Evolutionary conservation across 768 basidiomycete genomes (phyloP).

Genomic region (Lanmaoa rubissima): DNA sequence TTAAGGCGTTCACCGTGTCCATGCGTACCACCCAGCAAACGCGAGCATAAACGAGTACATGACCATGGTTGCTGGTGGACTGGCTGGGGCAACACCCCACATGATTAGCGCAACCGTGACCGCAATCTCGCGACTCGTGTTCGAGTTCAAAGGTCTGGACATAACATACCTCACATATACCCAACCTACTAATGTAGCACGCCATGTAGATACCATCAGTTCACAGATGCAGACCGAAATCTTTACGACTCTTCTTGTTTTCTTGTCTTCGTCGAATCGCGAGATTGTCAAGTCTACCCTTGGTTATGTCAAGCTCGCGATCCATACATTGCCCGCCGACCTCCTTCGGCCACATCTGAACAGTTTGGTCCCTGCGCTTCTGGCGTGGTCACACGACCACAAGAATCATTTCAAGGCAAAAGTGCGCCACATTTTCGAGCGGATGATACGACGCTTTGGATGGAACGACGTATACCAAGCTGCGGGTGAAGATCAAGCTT

Average conservation of each 20-base stretch:
- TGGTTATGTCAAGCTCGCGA: slow-evolving; percentile 90
- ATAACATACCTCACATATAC: neutral
- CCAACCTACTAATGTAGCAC: neutral
- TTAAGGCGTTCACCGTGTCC: slow-evolving; percentile 3
- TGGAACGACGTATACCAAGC: slow-evolving; percentile 81
- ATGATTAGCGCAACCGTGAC: slow-evolving; percentile 99
- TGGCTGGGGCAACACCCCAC: slow-evolving; percentile 91
- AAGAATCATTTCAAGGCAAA: slow-evolving; percentile 99
- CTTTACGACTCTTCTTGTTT: slow-evolving; percentile 81
- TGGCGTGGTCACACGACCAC: slow-evolving; percentile 95
- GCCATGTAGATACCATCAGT: slow-evolving; percentile 59
- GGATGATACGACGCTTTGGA: slow-evolving; percentile 87
- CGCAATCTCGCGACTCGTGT: slow-evolving; percentile 87
- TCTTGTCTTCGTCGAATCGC: slow-evolving; percentile 90
- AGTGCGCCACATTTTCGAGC: slow-evolving; percentile 95
- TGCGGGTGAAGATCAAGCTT: slow-evolving; percentile 73
- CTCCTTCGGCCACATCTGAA: slow-evolving; percentile 76
- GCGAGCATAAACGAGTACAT: slow-evolving; percentile 90
- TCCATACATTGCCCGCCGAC: slow-evolving; percentile 76
- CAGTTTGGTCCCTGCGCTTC: slow-evolving; percentile 76
- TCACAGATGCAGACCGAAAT: slow-evolving; percentile 77
- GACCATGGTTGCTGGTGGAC: slow-evolving; percentile 94
- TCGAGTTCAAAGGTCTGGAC: slow-evolving; percentile 86
- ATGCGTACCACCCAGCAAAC: slow-evolving; percentile 39
- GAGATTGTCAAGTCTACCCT: slow-evolving; percentile 97